Percentiles rank a stretch among this genome's conserved stretches.
phyloP scores from a whole-genome alignment of 202 grass and related monocot species.

The Bolboschoenoplectus hybrid region DNA sequence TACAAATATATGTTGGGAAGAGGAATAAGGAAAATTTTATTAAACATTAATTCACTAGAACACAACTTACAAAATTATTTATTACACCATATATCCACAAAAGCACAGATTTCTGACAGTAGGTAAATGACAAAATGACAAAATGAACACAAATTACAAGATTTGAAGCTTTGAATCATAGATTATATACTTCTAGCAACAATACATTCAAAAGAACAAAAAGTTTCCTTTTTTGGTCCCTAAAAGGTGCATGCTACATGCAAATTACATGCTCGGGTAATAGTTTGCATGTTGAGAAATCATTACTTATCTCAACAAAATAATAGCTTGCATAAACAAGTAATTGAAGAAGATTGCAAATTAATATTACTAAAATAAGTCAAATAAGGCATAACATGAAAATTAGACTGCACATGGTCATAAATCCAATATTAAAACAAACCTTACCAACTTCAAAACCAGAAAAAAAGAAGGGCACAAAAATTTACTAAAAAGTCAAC shows the following conservation, averaged over 20 bases:
- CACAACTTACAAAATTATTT: neutral
- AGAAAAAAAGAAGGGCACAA: slow-evolving; percentile 31
- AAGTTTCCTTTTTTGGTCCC: neutral
- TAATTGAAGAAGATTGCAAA: neutral
- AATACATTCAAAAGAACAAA: neutral
- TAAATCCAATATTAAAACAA: slow-evolving; percentile 31
- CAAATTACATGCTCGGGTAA: neutral
- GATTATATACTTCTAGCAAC: neutral
- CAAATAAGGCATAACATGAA: slow-evolving; percentile 22
- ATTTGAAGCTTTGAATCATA: neutral
- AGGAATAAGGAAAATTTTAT: neutral
- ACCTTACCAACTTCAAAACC: neutral
- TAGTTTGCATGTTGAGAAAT: neutral
- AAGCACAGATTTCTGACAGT: neutral
- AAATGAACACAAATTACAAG: neutral
- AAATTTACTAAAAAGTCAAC: slow-evolving; percentile 11
- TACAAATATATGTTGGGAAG: neutral
- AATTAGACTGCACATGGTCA: slow-evolving; percentile 11
- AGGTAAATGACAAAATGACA: neutral
- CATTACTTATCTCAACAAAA: neutral
- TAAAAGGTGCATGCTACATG: neutral
- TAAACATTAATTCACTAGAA: slow-evolving; percentile 17
- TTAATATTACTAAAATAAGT: slow-evolving; percentile 47
- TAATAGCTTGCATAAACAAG: slow-evolving; percentile 1
- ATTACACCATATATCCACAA: slow-evolving; percentile 5